Conservation (phyloP, 352 stramenopile species). For the Phytopythium montanum region DNA sequence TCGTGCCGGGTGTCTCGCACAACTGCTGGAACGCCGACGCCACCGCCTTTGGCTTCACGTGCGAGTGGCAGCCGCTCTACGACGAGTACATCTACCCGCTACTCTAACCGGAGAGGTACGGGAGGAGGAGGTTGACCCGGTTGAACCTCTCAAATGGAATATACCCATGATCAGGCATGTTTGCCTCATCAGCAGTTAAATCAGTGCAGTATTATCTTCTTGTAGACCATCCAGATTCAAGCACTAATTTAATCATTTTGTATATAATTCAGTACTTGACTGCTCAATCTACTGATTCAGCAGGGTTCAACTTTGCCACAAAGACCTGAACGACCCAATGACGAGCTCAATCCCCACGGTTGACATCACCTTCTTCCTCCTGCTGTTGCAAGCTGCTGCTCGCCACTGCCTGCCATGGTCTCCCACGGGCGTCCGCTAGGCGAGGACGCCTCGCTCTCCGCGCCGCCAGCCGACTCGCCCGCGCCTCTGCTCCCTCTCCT, state of each 20-base stretch:
- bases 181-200: too few relatives aligned
- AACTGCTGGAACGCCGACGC: constrained; percentile 20
- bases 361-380: too few relatives aligned
- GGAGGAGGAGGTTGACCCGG: not conserved
- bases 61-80: constrained; percentile 11
- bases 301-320: not conserved
- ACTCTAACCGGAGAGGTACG: not conserved
- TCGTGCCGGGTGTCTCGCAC: constrained; percentile 15
- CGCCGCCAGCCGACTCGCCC: not conserved
- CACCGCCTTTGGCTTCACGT: constrained; percentile 4
- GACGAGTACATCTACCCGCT: constrained; percentile 12
- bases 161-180: too few relatives aligned
- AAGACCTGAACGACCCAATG: not conserved
- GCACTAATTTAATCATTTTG: too few relatives aligned
- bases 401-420: not conserved
- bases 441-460: not conserved
- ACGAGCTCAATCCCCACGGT: too few relatives aligned
- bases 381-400: too few relatives aligned
- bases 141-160: not conserved
- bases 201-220: too few relatives aligned
- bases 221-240: too few relatives aligned
- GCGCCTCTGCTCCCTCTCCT: constrained; percentile 19
- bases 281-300: too few relatives aligned
- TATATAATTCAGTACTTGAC: too few relatives aligned
- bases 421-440: not conserved